These are phyloP conservation scores for Candida smagusa DNA, from an alignment of 1,139 yeast genomes.

Conservation along the genomic window DNA sequence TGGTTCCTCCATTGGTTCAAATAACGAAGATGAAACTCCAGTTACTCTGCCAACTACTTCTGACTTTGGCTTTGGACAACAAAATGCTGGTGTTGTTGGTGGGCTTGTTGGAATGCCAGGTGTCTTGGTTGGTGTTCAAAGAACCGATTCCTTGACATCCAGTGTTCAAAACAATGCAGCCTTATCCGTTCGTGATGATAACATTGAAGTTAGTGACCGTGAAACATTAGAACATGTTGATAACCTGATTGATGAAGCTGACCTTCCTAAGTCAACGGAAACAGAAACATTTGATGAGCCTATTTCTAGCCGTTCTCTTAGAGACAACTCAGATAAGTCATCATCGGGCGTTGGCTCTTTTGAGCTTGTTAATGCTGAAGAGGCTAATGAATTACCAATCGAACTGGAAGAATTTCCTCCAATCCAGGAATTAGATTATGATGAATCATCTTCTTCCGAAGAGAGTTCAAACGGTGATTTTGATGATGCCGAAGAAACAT, in stretches of 20 bases:
- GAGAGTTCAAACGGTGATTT: conserved; percentile 30
- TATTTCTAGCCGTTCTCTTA: conserved; percentile 12
- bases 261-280: conserved; percentile 17
- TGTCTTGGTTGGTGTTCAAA: conserved; percentile 43
- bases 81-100: conserved; percentile 33
- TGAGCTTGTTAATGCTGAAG: conserved; percentile 52
- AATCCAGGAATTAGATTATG: conserved; percentile 58
- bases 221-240: conserved; percentile 46
- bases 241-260: conserved; percentile 10
- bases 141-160: conserved; percentile 80
- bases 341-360: conserved; percentile 39
- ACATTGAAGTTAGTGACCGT: conserved; percentile 56
- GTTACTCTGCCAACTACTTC: conserved; percentile 56
- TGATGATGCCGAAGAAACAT: conserved; percentile 43
- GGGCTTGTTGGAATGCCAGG: conserved; percentile 50
- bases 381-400: conserved; percentile 20
- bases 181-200: conserved; percentile 78
- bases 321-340: conserved; percentile 36
- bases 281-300: conserved; percentile 15
- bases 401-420: conserved; percentile 65
- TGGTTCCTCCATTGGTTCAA: conserved; percentile 34
- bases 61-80: conserved; percentile 53
- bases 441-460: conserved; percentile 53
- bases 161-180: conserved; percentile 93
- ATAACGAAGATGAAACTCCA: conserved; percentile 48